A percentile compares a stretch with the other conserved stretches of the same genome.
Conservation (phyloP, 2,329 filamentous ascomycete species). For the Monosporascus sp. region DNA sequence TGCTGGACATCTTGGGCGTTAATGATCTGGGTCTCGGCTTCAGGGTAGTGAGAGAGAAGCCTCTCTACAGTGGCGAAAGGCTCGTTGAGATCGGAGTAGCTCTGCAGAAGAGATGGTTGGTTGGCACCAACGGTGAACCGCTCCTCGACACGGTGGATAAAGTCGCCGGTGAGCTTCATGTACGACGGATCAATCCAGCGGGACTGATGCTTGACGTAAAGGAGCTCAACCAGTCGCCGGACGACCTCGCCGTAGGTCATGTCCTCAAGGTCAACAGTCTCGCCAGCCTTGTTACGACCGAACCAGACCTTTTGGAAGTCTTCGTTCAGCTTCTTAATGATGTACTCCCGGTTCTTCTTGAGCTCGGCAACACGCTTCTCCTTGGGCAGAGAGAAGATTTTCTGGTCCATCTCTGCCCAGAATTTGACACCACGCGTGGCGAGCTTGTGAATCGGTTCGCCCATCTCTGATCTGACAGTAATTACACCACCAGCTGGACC, state of each 20-base stretch:
- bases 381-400: slow-evolving; percentile 95
- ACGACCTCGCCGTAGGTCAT: slow-evolving; percentile 93
- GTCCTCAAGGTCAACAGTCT: slow-evolving; percentile 83
- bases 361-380: slow-evolving; percentile 85
- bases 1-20: slow-evolving; percentile 98
- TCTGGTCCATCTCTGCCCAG: slow-evolving; percentile 98
- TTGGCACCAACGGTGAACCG: slow-evolving; percentile 74
- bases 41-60: slow-evolving; percentile 78
- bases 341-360: slow-evolving; percentile 82
- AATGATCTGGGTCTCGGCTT: slow-evolving; percentile 85
- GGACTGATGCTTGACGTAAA: slow-evolving; percentile 85
- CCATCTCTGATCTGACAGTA: slow-evolving; percentile 97
- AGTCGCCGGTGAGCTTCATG: slow-evolving; percentile 80
- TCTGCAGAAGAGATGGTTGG: slow-evolving; percentile 80
- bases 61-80: slow-evolving; percentile 74
- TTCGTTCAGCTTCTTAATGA: slow-evolving; percentile 92
- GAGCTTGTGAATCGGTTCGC: slow-evolving; percentile 97
- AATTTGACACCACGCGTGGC: slow-evolving; percentile 93
- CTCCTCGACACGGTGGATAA: slow-evolving; percentile 94
- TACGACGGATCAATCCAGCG: slow-evolving; percentile 89
- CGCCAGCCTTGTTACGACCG: slow-evolving; percentile 72
- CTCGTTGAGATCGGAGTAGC: slow-evolving; percentile 78
- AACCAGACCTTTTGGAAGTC: slow-evolving; percentile 99
- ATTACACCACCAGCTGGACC: slow-evolving; percentile 88
- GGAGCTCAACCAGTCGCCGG: slow-evolving; percentile 79